Conservation (phyloP, 371 early-diverging fungal species). For the Zopfochytrium polystomum region DNA sequence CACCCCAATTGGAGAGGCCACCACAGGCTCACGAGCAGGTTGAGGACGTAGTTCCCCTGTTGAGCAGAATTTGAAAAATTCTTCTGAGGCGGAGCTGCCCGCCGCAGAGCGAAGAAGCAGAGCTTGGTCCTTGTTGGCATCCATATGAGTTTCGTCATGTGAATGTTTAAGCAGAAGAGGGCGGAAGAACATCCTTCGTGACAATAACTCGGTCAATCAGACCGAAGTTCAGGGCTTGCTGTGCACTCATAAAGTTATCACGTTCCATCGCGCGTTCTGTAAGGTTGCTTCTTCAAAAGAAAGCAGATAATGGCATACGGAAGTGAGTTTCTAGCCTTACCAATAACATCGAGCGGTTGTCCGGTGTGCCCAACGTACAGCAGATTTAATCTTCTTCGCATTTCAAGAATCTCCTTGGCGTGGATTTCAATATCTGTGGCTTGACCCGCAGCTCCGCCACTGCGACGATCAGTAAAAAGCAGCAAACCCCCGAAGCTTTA, state of each 20-base stretch:
- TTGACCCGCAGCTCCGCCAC: slow-evolving; percentile 95
- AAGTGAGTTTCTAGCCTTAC: no score
- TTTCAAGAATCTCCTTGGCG: slow-evolving; percentile 89
- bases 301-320: background rate
- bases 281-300: background rate
- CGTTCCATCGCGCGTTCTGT: slow-evolving; percentile 87
- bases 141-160: no score
- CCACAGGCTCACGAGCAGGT: no score
- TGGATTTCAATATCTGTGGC: slow-evolving; percentile 97
- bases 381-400: slow-evolving; percentile 80
- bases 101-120: no score
- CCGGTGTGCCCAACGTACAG: slow-evolving; percentile 87
- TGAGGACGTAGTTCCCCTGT: no score
- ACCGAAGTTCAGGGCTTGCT: slow-evolving; percentile 88
- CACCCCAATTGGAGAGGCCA: no score
- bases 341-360: no score
- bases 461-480: slow-evolving; percentile 15
- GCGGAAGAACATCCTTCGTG: no score
- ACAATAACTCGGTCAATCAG: slow-evolving; percentile 67
- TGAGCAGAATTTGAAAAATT: no score
- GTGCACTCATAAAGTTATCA: slow-evolving; percentile 93
- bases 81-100: no score
- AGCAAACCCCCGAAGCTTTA: background rate
- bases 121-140: no score
- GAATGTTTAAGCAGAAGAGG: no score